These are phyloP conservation scores for Didymella segeticola DNA, from an alignment of 2,329 filamentous ascomycete genomes.

Conservation along the genomic window DNA sequence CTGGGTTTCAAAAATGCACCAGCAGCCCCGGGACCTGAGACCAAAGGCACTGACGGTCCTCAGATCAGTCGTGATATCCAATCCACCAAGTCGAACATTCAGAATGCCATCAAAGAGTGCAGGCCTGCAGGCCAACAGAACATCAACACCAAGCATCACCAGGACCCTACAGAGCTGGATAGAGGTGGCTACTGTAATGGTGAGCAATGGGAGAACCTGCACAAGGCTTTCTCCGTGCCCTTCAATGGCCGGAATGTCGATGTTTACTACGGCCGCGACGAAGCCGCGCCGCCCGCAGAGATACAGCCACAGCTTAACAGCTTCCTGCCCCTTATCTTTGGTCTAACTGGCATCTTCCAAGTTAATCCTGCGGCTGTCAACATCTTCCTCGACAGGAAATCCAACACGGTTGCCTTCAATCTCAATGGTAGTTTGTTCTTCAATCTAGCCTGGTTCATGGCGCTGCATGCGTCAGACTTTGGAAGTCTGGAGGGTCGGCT, in stretches of 20 bases:
- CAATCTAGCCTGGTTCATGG: slow-evolving; percentile 86
- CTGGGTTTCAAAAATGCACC: slow-evolving; percentile 44
- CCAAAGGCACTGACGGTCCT: slow-evolving; percentile 35
- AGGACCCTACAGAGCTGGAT: slow-evolving; percentile 47
- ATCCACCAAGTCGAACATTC: slow-evolving; percentile 45
- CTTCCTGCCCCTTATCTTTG: slow-evolving; percentile 46
- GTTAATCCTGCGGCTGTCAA: slow-evolving; percentile 74
- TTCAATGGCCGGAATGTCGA: slow-evolving; percentile 44
- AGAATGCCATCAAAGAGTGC: slow-evolving; percentile 48
- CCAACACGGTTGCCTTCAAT: slow-evolving; percentile 93
- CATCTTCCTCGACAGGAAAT: slow-evolving; percentile 82
- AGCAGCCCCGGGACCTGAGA: slow-evolving; percentile 18
- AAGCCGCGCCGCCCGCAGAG: slow-evolving; percentile 35
- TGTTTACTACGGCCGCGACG: slow-evolving; percentile 44
- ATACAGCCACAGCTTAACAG: slow-evolving; percentile 33
- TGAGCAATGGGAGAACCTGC: slow-evolving; percentile 47
- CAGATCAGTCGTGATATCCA: slow-evolving; percentile 45
- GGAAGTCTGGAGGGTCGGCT: slow-evolving; percentile 47
- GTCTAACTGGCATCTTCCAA: slow-evolving; percentile 62
- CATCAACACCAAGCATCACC: slow-evolving; percentile 45
- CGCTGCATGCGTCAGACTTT: slow-evolving; percentile 65
- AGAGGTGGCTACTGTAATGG: slow-evolving; percentile 48
- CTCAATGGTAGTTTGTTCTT: slow-evolving; percentile 86
- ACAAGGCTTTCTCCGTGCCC: slow-evolving; percentile 46
- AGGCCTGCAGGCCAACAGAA: slow-evolving; percentile 41